Evolutionary conservation across 2,329 filamentous ascomycete genomes (phyloP), one percentile per base, ranked within the genome.

Genomic region (Talaromyces rugulosus): DNA sequence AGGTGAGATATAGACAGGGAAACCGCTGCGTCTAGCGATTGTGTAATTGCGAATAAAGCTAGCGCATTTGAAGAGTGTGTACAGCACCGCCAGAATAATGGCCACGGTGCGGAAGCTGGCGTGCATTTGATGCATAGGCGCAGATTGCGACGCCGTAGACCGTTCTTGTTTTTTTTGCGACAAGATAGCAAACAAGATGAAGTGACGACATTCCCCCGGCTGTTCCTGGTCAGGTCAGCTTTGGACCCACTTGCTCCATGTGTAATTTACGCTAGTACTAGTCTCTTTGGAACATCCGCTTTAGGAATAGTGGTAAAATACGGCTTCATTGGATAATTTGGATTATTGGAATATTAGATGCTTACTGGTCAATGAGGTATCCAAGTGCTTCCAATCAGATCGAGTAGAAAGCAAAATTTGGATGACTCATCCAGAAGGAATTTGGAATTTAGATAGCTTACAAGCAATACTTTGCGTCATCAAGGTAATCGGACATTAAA

Each of bases 1-100:
- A 0, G 72, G 72, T 5, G 64, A 58, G 40, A 71, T 30, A 33
- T 67, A 63, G 8, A 72, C 58, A 0, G 71, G 70, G 47, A 73
- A 68, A 0, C 69, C 67, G 8, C 65, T 65, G 30, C 66, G 69
- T 28, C 69, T 69, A 4, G 66, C 73, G 16, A 62, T 56, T n/a
- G 65, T 53, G 62, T 71, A 71, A 28, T 74, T 68, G 27, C 33
- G 14, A 40, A 61, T 61, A 9, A 61, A 58, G 9, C n/a, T 27
- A 12, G 44, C 44, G 44, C 44, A 47, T 47, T 47, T 47, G 44
- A 47, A 47, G 44, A 47, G 44, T 4, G 23, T 8, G 18, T 47
- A 47, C 18, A 47, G 11, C 7, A 27, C 23, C 44, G 18, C 44
- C 44, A 47, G 18, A 12, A 8, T 47, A 18, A 47, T 23, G 11